Evolutionary conservation across 2,329 filamentous ascomycete genomes (phyloP), one percentile per base, ranked within the genome.

Genomic region (Beauveria sp.): DNA sequence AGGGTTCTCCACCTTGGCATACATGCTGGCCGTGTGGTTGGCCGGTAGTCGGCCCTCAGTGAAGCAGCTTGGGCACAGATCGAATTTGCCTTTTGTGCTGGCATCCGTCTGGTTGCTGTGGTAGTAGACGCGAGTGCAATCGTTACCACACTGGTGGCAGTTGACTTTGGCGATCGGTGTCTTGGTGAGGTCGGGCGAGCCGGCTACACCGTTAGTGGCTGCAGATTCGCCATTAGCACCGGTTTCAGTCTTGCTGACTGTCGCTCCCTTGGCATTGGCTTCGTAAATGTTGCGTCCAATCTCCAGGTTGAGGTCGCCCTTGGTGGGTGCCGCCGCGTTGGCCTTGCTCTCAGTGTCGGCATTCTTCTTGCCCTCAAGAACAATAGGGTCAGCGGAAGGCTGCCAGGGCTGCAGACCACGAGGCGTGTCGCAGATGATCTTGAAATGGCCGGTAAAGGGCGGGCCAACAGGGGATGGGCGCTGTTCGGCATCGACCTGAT

Each of bases 401-500:
- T 99, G 94, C 84, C 93, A 96, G 26, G 93, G 90, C 73, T 97
- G 93, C 56, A 99, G 83, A 43, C 94, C 94, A 62, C 94, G 87
- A 58, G 94, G 94, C 0, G 94, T 99, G 72, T 99, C 94, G 70
- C 92, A 94, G 61, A 93, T 93, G 64, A 97, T 88, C 73, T 91
- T 89, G 83, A 99, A 99, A 73, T 99, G 94, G 44, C 94, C 94
- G 4, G 94, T 99, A 70, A 97, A 97, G 7, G 94, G 94, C 3
- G 94, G 93, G 1, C 93, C 93, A 67, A 97, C 93, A 72, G 92
- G 94, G 2, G 94, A 97, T 10, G 94, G 94, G 62, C 94, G 85
- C 66, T 94, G 92, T 71, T 97, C 93, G 34, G 93, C 91, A 75
- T 99, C 94, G 70, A 99, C 93, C 93, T 97, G 16, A 26, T 46